Conservation (phyloP, 345 rosid genomes). For the Trapa incisa region DNA sequence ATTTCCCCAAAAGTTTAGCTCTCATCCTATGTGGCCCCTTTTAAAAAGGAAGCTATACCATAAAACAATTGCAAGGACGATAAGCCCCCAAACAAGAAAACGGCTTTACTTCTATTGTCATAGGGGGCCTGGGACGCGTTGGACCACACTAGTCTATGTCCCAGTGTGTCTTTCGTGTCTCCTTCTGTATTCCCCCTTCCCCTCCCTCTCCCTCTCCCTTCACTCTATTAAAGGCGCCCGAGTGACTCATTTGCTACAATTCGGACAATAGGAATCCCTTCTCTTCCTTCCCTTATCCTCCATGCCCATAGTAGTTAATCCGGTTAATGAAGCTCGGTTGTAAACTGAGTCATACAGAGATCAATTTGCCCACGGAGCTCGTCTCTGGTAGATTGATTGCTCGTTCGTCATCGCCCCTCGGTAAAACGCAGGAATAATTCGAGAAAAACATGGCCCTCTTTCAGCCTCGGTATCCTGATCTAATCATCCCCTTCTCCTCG, state of each 20-base stretch:
- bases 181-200: neutral
- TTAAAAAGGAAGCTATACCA: too few relatives aligned
- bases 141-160: too few relatives aligned
- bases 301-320: neutral
- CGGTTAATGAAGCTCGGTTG: too few relatives aligned
- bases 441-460: slow-evolving; percentile 12
- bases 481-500: slow-evolving; percentile 23
- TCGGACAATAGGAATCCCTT: neutral
- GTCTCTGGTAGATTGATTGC: neutral
- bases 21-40: too few relatives aligned
- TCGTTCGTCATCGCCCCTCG: too few relatives aligned
- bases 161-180: neutral
- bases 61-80: too few relatives aligned
- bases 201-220: neutral
- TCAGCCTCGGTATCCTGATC: slow-evolving; percentile 16
- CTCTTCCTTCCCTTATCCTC: neutral
- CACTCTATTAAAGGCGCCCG: neutral
- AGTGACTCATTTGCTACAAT: neutral
- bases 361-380: too few relatives aligned
- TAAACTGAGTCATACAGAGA: too few relatives aligned
- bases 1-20: too few relatives aligned
- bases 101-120: too few relatives aligned
- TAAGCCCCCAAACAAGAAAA: too few relatives aligned
- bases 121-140: neutral
- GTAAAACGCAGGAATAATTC: too few relatives aligned